A percentile compares a stretch with the other conserved stretches of the same genome.
These are phyloP conservation scores for Nicotiana rustica DNA, from an alignment of 305 asterid genomes.

Conservation along the genomic window DNA sequence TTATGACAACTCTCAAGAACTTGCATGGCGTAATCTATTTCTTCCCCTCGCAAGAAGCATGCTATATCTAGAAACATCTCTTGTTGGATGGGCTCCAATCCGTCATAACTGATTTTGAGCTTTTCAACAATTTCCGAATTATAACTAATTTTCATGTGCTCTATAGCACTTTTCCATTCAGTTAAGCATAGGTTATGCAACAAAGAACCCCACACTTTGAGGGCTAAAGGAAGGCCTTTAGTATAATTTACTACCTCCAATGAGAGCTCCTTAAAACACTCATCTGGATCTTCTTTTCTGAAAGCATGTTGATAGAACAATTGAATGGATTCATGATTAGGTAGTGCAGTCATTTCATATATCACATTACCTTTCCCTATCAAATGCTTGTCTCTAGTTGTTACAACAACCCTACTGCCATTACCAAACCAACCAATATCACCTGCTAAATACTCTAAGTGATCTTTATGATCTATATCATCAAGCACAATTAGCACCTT, in stretches of 20 bases:
- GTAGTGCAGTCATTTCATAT: not conserved
- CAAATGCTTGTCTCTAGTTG: not conserved
- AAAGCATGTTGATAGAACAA: not conserved
- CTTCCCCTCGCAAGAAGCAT: not conserved
- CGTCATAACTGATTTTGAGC: not conserved
- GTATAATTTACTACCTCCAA: not conserved
- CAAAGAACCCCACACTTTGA: not conserved
- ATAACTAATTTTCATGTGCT: not conserved
- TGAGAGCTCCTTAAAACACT: not conserved
- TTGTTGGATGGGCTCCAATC: not conserved
- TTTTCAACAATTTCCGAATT: not conserved
- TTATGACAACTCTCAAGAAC: not conserved
- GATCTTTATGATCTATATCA: not conserved
- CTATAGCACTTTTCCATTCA: not conserved
- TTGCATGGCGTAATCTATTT: not conserved
- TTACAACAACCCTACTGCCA: not conserved
- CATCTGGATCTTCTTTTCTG: not conserved
- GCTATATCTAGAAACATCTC: not conserved
- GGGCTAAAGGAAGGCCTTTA: slow-evolving; percentile 15
- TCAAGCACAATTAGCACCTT: slow-evolving; percentile 14
- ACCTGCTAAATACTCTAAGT: not conserved
- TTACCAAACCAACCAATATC: not conserved
- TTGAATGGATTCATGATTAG: not conserved
- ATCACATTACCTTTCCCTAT: not conserved
- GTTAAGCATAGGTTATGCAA: not conserved